Conservation (phyloP, 805 yeast species). For the Starmera amethionina region DNA sequence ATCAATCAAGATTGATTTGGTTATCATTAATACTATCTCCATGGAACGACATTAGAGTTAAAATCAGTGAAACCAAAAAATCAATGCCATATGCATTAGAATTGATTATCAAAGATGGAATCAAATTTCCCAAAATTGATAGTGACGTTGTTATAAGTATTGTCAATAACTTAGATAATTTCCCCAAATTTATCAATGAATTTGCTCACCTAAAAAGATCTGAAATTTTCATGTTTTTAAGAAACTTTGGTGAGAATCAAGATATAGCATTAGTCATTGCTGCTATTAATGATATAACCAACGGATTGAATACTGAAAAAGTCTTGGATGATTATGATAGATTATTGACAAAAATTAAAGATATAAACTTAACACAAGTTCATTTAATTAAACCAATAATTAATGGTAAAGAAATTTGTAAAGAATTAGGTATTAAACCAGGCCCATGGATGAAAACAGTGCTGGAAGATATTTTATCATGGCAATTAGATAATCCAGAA, state of each 20-base stretch:
- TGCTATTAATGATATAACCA: constrained; percentile 8
- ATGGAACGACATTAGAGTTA: constrained; percentile 30
- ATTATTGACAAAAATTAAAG: constrained; percentile 7
- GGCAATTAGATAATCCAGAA: constrained; percentile 74
- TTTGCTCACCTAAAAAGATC: constrained; percentile 28
- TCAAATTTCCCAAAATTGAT: constrained; percentile 52
- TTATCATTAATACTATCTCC: constrained; percentile 39
- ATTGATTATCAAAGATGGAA: constrained; percentile 54
- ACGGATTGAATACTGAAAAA: not conserved
- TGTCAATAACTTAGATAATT: constrained; percentile 19
- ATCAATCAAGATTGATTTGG: constrained; percentile 22
- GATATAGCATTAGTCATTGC: constrained; percentile 28
- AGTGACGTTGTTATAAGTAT: constrained; percentile 23
- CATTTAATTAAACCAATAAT: constrained; percentile 52
- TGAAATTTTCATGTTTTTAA: constrained; percentile 49
- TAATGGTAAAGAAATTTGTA: constrained; percentile 64
- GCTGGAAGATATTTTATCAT: constrained; percentile 44
- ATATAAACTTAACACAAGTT: constrained; percentile 18
- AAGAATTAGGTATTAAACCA: constrained; percentile 45
- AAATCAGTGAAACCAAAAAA: constrained; percentile 30
- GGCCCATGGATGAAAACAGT: constrained; percentile 80
- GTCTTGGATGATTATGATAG: constrained; percentile 7
- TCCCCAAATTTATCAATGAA: constrained; percentile 3
- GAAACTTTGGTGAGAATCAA: constrained; percentile 44
- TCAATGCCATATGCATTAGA: constrained; percentile 31